Percentiles rank a stretch among this genome's conserved stretches.
Evolutionary conservation across 1,139 yeast species (phyloP).

Genomic region (Suhomyces anneliseae): DNA sequence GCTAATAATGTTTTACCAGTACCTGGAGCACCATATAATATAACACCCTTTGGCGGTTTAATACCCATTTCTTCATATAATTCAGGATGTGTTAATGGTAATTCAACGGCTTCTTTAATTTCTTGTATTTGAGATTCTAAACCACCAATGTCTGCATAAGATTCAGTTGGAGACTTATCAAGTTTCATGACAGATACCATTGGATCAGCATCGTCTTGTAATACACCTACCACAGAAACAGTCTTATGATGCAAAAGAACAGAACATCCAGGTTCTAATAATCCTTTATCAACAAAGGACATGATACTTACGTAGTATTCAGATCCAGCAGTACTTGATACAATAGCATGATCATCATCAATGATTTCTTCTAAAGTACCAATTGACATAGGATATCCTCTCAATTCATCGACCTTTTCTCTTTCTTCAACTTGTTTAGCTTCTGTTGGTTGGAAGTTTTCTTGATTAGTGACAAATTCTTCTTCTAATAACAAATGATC

Average conservation of each 20-base stretch:
- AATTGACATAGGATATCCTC: constrained; percentile 96
- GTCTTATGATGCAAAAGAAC: constrained; percentile 94
- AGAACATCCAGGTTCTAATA: constrained; percentile 97
- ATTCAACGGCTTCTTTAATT: constrained; percentile 95
- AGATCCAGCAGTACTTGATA: constrained; percentile 92
- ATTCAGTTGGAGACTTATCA: constrained; percentile 95
- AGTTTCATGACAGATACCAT: constrained; percentile 97
- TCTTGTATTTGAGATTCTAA: constrained; percentile 95
- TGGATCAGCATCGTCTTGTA: constrained; percentile 97
- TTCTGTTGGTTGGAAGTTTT: constrained; percentile 92
- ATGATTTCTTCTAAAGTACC: constrained; percentile 96
- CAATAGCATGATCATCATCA: constrained; percentile 98
- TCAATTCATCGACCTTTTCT: constrained; percentile 88
- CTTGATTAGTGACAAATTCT: constrained; percentile 94
- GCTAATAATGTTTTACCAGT: constrained; percentile 97
- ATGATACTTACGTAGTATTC: constrained; percentile 94
- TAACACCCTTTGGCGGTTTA: constrained; percentile 98
- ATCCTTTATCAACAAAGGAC: constrained; percentile 96
- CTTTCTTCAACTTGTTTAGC: constrained; percentile 96
- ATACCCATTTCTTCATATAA: constrained; percentile 99
- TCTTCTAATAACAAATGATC: constrained; percentile 94
- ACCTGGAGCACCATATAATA: constrained; percentile 98
- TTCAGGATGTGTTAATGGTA: constrained; percentile 97
- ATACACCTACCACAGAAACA: constrained; percentile 90
- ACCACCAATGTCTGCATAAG: constrained; percentile 98